Evolutionary conservation across 129 eudicot species (phyloP).

Genomic region (Mikania micrantha): DNA sequence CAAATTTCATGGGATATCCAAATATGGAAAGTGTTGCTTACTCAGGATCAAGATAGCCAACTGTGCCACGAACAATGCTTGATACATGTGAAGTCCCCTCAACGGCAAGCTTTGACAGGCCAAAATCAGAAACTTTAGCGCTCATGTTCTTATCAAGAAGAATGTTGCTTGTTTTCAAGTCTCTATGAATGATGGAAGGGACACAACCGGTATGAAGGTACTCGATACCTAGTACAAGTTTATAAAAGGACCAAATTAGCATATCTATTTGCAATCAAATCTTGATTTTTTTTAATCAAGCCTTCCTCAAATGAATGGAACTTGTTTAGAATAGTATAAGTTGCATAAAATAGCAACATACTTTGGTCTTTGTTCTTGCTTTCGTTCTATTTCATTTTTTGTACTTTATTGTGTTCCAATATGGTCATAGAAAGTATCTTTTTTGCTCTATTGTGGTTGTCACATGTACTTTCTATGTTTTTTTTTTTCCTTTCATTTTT

Average conservation of each 20-base stretch:
- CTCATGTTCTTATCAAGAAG: conserved; percentile 90
- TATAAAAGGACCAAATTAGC: neutral
- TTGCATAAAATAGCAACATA: too few species aligned
- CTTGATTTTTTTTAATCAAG: neutral
- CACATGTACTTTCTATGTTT: neutral
- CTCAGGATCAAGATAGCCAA: conserved; percentile 99
- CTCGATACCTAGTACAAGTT: conserved; percentile 70
- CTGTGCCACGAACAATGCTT: conserved; percentile 96
- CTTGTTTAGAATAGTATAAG: neutral
- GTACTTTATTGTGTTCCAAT: too few species aligned
- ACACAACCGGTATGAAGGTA: conserved; percentile 98
- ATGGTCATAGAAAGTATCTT: neutral
- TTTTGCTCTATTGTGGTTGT: neutral
- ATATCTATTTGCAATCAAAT: neutral
- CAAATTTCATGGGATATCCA: neutral
- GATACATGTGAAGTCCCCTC: conserved; percentile 97
- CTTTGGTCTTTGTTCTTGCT: neutral
- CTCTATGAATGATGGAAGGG: conserved; percentile 93
- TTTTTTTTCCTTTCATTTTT: neutral
- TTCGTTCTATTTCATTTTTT: too few species aligned
- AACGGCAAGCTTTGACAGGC: conserved; percentile 91
- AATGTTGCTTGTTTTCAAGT: conserved; percentile 91
- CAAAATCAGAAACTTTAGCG: conserved; percentile 99
- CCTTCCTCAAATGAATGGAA: neutral
- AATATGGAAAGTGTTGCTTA: conserved; percentile 26